phyloP scores from a whole-genome alignment of 345 rosid genomes.

The Draba incana region DNA sequence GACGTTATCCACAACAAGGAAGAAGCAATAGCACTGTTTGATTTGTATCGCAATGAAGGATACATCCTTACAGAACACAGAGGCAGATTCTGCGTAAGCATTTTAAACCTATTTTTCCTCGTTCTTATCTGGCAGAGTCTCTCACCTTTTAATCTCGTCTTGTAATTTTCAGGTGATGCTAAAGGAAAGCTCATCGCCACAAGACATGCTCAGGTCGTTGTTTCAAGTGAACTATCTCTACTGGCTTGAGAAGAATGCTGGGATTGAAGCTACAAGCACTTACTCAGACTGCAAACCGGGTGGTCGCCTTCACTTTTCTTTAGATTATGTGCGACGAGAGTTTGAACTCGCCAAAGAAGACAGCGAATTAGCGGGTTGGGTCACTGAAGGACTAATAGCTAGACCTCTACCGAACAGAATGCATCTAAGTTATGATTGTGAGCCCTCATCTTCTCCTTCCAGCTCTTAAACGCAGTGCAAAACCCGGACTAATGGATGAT shows the following conservation, averaged over 20 bases:
- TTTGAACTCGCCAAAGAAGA: slow-evolving; percentile 77
- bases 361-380: slow-evolving; percentile 78
- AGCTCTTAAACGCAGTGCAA: slow-evolving; percentile 22
- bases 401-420: slow-evolving; percentile 80
- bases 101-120: not conserved
- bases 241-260: slow-evolving; percentile 96
- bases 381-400: slow-evolving; percentile 82
- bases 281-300: slow-evolving; percentile 69
- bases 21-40: slow-evolving; percentile 70
- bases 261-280: slow-evolving; percentile 61
- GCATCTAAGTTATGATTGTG: slow-evolving; percentile 40
- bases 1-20: slow-evolving; percentile 70
- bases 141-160: slow-evolving; percentile 16
- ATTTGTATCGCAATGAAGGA: slow-evolving; percentile 71
- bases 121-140: not conserved
- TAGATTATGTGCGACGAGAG: slow-evolving; percentile 84
- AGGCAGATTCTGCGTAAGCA: slow-evolving; percentile 77
- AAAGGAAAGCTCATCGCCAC: slow-evolving; percentile 70
- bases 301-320: slow-evolving; percentile 77
- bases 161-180: slow-evolving; percentile 71
- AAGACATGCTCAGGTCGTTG: slow-evolving; percentile 92
- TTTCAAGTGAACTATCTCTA: slow-evolving; percentile 91
- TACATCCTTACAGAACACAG: slow-evolving; percentile 76
- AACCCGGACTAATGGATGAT: not conserved
- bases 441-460: slow-evolving; percentile 22